Base-by-base conservation (phyloP, 306 rosid genomes). In the Benincasa hispida region DNA sequence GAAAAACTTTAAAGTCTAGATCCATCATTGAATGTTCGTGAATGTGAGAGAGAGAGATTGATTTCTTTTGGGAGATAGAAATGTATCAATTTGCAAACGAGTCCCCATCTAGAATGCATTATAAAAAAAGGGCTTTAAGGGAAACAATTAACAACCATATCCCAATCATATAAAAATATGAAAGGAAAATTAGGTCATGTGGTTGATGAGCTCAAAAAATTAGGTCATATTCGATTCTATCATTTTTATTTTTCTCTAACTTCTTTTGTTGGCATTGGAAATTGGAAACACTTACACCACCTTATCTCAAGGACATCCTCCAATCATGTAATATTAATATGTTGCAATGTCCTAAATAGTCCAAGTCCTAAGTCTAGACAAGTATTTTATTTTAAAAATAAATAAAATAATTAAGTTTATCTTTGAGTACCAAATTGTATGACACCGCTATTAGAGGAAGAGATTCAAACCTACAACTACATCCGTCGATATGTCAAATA, bases 161-260 rank as follows among this genome's bases (percentile, higher is more conserved):
- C 75, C 9, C 55, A 21, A 68, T 39, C 19, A 68, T 24, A 68
- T 12, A 15, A 68, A 21, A 35, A 22, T 2, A 13, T 10, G 21
- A 22, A 50, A 22, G 18, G 2, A 41, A 68, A 39, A 68, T 68
- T 68, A 68, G 75, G 75, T 42, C 55, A 68, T 68, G 54, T 68
- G 75, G 56, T 42, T 68, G 75, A 42, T 42, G 74, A 68, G 19
- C 35, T 42, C 54, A 68, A 68, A 41, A 22, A 42, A 41, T 41
- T 68, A 42, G 75, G 75, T 42, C 19, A 42, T 68, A 68, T 68
- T 68, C 51, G 72, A 65, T 65, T 21, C 53, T 56, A 60, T 60
- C 48, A 2, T 5, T 24, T 11, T 11, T 8, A 0, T 18, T 10
- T 21, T 21, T 67, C 9, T 21, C 2, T 0, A 7, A 1, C 8